Conservation (phyloP, 2,329 filamentous ascomycete genomes). For the Alternaria triticina region DNA sequence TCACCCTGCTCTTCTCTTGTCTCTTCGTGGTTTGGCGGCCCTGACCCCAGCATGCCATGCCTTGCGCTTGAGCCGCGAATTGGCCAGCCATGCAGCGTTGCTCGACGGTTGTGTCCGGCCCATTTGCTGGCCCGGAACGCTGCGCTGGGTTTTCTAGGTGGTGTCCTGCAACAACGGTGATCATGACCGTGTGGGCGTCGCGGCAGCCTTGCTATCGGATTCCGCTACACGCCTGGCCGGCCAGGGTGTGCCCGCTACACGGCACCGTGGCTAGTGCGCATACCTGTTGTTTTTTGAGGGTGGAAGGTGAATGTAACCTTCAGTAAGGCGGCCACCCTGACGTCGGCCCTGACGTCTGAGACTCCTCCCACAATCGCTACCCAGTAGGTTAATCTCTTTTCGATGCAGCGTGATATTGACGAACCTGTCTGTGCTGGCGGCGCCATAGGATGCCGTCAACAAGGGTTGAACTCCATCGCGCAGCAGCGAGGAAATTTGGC, state of each 20-base stretch:
- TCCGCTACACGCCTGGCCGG: not conserved
- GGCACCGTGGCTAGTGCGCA: not conserved
- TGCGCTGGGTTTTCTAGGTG: conserved; percentile 30
- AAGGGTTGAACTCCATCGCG: conserved; percentile 40
- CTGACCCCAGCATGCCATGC: conserved; percentile 24
- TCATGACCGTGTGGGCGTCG: conserved; percentile 11
- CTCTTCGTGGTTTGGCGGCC: conserved; percentile 26
- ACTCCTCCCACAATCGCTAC: conserved; percentile 1
- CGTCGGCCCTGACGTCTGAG: conserved; percentile 8
- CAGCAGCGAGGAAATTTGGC: conserved; percentile 24
- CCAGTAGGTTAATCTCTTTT: conserved; percentile 31
- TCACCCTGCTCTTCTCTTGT: conserved; percentile 27
- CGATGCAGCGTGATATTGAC: conserved; percentile 38
- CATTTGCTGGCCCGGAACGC: conserved; percentile 45
- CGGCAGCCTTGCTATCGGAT: conserved; percentile 12
- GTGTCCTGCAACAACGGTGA: conserved; percentile 21
- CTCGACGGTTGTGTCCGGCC: conserved; percentile 44
- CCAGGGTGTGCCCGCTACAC: not conserved
- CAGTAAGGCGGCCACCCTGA: conserved; percentile 7
- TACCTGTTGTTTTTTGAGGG: not conserved
- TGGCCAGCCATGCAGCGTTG: conserved; percentile 30
- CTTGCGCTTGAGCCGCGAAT: conserved; percentile 43
- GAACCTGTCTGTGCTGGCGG: conserved; percentile 37
- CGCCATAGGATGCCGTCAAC: conserved; percentile 29
- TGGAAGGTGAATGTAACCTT: not conserved